Evolutionary conservation across 2,329 filamentous ascomycete genomes (phyloP).

Genomic region (Sarocladium strictum): DNA sequence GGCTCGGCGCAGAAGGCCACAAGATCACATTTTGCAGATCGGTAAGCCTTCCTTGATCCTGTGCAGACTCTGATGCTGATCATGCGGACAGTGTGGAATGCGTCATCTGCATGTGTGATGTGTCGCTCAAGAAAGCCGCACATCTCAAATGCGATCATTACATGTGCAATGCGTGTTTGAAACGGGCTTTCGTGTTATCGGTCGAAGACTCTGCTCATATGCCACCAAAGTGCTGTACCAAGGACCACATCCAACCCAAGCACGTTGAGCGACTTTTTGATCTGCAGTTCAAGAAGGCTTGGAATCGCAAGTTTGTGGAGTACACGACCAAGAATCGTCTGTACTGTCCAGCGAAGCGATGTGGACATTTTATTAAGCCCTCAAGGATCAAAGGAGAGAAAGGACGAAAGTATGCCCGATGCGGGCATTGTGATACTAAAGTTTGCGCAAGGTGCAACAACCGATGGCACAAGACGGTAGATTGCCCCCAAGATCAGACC

Average conservation of each 20-base stretch:
- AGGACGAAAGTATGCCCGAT: constrained; percentile 62
- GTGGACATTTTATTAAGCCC: constrained; percentile 76
- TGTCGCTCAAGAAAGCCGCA: constrained; percentile 56
- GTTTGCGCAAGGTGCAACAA: constrained; percentile 70
- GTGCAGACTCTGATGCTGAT: not conserved
- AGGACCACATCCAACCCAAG: constrained; percentile 66
- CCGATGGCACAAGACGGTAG: constrained; percentile 62
- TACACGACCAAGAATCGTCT: constrained; percentile 68
- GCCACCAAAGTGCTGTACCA: constrained; percentile 76
- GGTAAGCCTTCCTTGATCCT: not conserved
- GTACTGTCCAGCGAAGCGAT: constrained; percentile 68
- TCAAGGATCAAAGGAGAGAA: constrained; percentile 54
- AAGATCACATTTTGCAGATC: not conserved
- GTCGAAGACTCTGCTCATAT: constrained; percentile 73
- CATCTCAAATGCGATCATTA: constrained; percentile 73
- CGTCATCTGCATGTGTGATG: constrained; percentile 64
- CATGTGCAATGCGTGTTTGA: constrained; percentile 75
- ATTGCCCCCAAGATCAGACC: constrained; percentile 68
- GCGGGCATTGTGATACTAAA: constrained; percentile 64
- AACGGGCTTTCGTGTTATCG: constrained; percentile 68
- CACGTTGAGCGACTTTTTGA: constrained; percentile 74
- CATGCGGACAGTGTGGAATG: constrained; percentile 55
- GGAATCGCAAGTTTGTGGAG: constrained; percentile 77
- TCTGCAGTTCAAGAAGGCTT: constrained; percentile 65
- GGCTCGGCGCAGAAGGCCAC: not conserved